These are phyloP conservation scores for Kurtzmaniella quercitrusa DNA, from an alignment of 1,139 yeast genomes.

Conservation along the genomic window DNA sequence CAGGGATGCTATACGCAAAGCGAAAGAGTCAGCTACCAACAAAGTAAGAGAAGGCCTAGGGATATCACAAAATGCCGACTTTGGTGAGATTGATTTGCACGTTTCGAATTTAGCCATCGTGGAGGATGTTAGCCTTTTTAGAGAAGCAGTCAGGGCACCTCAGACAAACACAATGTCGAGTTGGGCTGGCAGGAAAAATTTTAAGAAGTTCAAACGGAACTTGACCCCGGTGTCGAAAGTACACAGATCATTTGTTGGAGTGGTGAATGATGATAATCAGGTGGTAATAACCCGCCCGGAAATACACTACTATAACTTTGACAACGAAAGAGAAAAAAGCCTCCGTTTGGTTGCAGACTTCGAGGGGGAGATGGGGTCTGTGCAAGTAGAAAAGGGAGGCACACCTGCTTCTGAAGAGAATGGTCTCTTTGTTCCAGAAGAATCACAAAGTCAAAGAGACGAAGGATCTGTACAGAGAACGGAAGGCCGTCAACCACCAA, in stretches of 20 bases:
- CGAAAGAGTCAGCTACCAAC: conserved; percentile 25
- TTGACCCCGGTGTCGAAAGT: conserved; percentile 18
- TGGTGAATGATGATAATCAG: conserved; percentile 14
- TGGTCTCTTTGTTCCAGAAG: conserved; percentile 18
- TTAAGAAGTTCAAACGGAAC: conserved; percentile 32
- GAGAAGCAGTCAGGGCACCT: conserved; percentile 7
- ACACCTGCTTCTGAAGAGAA: conserved; percentile 10
- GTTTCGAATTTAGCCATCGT: conserved; percentile 29
- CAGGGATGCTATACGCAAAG: conserved; percentile 28
- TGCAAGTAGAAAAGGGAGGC: conserved; percentile 13
- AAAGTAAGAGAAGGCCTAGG: conserved; percentile 27
- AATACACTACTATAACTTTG: conserved; percentile 2
- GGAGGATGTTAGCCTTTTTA: conserved; percentile 27
- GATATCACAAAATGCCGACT: conserved; percentile 11
- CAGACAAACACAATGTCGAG: neutral
- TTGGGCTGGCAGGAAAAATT: conserved; percentile 28
- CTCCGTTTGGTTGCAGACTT: conserved; percentile 18
- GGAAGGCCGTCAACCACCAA: neutral
- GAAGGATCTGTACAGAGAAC: neutral
- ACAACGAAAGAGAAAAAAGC: conserved; percentile 6
- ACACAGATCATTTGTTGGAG: conserved; percentile 23
- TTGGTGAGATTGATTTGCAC: conserved; percentile 12
- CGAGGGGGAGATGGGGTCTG: conserved; percentile 22
- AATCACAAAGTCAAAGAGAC: conserved; percentile 9
- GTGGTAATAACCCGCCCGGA: neutral